Evolutionary conservation across 345 rosid genomes (phyloP).

Genomic region (Ceriops zippeliana): DNA sequence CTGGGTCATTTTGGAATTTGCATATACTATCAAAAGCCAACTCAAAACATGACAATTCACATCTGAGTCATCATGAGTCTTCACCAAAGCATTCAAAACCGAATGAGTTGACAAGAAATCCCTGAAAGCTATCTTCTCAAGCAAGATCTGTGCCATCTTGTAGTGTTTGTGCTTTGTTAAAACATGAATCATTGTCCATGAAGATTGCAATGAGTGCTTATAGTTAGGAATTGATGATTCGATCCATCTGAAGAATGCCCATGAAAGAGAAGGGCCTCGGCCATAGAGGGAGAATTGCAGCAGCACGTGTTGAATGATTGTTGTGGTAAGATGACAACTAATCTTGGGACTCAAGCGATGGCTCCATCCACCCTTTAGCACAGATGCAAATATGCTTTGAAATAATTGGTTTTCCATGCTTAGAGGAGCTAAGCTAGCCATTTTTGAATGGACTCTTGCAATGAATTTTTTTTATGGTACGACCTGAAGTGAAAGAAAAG

Average conservation of each 20-base stretch:
- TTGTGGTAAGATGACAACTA: conserved; percentile 39
- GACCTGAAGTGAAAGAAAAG: no score
- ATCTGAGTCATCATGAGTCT: conserved; percentile 51
- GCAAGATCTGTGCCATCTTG: conserved; percentile 72
- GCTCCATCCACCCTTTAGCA: conserved; percentile 70
- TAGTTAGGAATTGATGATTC: conserved; percentile 43
- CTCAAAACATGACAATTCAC: conserved; percentile 72
- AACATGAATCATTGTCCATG: conserved; percentile 78
- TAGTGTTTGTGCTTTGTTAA: conserved; percentile 61
- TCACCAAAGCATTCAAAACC: conserved; percentile 58
- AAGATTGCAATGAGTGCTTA: conserved; percentile 60
- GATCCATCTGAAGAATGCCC: conserved; percentile 56
- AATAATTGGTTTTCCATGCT: conserved; percentile 35
- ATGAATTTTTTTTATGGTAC: not conserved
- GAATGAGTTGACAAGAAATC: conserved; percentile 72
- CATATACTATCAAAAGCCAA: conserved; percentile 71
- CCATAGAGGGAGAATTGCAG: conserved; percentile 35
- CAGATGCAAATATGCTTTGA: conserved; percentile 42
- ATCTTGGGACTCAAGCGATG: conserved; percentile 36
- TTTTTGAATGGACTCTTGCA: not conserved
- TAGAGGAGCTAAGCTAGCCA: conserved; percentile 6
- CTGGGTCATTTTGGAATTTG: conserved; percentile 55
- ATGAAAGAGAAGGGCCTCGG: conserved; percentile 42
- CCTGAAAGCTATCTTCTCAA: conserved; percentile 61
- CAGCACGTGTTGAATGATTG: conserved; percentile 49